phyloP scores from a whole-genome alignment of 2,329 filamentous ascomycete genomes.

The Ramularia endophylla region DNA sequence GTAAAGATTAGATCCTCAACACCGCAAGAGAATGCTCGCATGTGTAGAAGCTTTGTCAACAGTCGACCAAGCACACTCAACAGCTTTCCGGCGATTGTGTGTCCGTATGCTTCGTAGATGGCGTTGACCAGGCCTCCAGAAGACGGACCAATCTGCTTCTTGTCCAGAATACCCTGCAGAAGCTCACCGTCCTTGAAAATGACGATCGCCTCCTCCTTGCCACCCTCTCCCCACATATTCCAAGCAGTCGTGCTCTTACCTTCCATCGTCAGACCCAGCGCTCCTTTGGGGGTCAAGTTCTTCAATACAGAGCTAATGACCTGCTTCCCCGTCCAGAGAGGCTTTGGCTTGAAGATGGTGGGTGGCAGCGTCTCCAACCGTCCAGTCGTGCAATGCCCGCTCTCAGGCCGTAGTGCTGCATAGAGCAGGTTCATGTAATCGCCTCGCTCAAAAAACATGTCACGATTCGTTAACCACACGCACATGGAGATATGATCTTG shows the following conservation, averaged over 20 bases:
- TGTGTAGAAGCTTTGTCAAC: constrained; percentile 82
- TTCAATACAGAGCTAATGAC: constrained; percentile 87
- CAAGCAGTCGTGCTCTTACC: constrained; percentile 72
- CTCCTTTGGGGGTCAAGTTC: constrained; percentile 76
- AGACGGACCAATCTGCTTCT: constrained; percentile 85
- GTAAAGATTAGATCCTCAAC: constrained; percentile 94
- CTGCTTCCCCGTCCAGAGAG: constrained; percentile 94
- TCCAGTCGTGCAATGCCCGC: constrained; percentile 77
- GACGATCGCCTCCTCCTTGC: constrained; percentile 63
- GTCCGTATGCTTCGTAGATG: constrained; percentile 88
- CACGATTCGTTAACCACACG: constrained; percentile 81
- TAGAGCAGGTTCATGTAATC: constrained; percentile 96
- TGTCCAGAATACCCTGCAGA: constrained; percentile 87
- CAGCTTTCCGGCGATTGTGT: constrained; percentile 76
- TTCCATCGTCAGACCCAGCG: constrained; percentile 70
- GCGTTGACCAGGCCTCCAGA: constrained; percentile 85
- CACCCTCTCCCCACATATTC: constrained; percentile 67
- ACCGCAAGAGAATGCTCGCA: constrained; percentile 93
- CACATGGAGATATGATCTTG: constrained; percentile 98
- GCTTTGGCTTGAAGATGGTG: constrained; percentile 71
- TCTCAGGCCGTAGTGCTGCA: constrained; percentile 80
- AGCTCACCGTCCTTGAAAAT: constrained; percentile 83
- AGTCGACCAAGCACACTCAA: constrained; percentile 85
- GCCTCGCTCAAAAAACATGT: constrained; percentile 81
- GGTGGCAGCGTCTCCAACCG: constrained; percentile 76